These are phyloP conservation scores for Talaromyces trachyspermus DNA, from an alignment of 495 filamentous ascomycete genomes.

Conservation along the genomic window DNA sequence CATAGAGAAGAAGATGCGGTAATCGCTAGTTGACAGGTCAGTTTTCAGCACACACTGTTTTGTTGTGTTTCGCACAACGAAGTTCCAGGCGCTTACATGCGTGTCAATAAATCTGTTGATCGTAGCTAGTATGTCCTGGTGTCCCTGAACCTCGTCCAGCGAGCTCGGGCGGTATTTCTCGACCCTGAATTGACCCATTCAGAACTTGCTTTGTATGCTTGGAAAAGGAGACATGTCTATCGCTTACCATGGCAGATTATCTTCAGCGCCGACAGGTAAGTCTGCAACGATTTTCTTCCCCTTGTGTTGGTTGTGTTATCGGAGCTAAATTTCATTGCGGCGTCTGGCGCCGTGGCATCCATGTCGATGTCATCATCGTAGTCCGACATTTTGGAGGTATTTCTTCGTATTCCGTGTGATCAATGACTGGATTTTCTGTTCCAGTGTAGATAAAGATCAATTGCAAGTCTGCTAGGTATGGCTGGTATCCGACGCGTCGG, in stretches of 20 bases:
- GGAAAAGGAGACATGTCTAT: not conserved
- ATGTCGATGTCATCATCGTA: conserved; percentile 88
- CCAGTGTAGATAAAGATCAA: conserved; percentile 4
- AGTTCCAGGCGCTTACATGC: conserved; percentile 47
- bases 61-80: not conserved
- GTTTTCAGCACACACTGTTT: conserved; percentile 5
- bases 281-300: conserved; percentile 89
- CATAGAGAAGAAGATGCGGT: conserved; percentile 96
- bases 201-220: no score
- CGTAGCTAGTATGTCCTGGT: conserved; percentile 92
- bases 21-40: conserved; percentile 48
- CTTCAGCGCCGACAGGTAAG: conserved; percentile 86
- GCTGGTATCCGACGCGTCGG: conserved; percentile 27
- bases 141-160: conserved; percentile 89
- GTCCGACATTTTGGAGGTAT: conserved; percentile 65
- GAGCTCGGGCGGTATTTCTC: conserved; percentile 93
- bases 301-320: conserved; percentile 61
- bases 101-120: conserved; percentile 95
- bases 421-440: not conserved
- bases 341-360: conserved; percentile 51
- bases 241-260: conserved; percentile 85
- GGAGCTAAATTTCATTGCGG: conserved; percentile 47
- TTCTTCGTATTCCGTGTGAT: not conserved
- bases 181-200: no score
- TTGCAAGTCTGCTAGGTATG: no score